Base-by-base conservation (phyloP, 345 rosid genomes). In the Lepidium didymum region DNA sequence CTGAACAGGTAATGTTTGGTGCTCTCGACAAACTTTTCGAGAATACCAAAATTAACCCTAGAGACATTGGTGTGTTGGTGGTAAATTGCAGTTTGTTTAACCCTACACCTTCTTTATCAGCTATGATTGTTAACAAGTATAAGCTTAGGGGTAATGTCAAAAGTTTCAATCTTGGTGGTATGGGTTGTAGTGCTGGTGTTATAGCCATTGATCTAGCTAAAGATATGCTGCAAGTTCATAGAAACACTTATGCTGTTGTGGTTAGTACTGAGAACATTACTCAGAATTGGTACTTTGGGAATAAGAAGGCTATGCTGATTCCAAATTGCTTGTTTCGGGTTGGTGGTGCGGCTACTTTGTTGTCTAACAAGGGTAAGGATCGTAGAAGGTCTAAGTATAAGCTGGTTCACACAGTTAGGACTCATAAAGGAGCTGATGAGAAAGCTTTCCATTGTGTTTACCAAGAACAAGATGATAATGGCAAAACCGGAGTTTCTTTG, bases 141-240 rank as follows among this genome's bases (percentile, higher is more conserved):
- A 88, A 87, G 56, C 40, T 91, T 78, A 86, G 96, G 61, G 93
- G 97, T 0, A 91, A 88, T 70, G 68, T 88, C 31, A 78, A 76
- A 70, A 87, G 88, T 52, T 88, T 78, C 16, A 91, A 88, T 73
- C 84, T 91, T 47, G 96, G 96, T 16, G 97, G 96, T 0, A 88
- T 91, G 96, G 97, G 97, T 2, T 91, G 97, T 64, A 91, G 97
- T 80, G 97, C 97, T 49, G 93, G 97, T 27, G 90, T 89, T 41
- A 90, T 92, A 59, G 73, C 97, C 9, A 49, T 92, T 64, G 97
- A 86, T 78, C 80, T 92, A 10, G 94, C 96, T 3, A 90, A 85
- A 55, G 97, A 90, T 41, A 68, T 92, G 92, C 36, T 92, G 50
- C 97, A 88, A 81, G 87, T 86, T 75, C 97, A 88, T 72, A 81